Evolutionary conservation across 345 rosid genomes (phyloP).

Genomic region (Mangifera indica): DNA sequence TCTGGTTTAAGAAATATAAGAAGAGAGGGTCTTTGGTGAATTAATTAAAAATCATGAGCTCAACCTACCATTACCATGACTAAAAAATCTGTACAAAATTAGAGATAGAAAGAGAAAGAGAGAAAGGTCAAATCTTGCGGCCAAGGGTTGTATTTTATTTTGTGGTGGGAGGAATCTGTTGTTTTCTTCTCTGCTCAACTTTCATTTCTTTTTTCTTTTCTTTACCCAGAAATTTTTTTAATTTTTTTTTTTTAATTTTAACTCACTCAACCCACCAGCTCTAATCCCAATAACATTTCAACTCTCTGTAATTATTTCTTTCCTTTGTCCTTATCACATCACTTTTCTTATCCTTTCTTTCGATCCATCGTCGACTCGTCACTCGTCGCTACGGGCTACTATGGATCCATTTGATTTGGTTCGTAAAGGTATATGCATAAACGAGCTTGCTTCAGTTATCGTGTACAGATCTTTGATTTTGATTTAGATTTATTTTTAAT

Average conservation of each 20-base stretch:
- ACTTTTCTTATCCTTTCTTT: constrained; percentile 22
- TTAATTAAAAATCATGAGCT: too few relatives aligned
- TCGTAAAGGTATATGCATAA: constrained; percentile 51
- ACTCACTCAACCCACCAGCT: constrained; percentile 10
- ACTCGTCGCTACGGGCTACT: constrained; percentile 21
- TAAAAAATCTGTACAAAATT: too few relatives aligned
- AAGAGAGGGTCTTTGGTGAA: too few relatives aligned
- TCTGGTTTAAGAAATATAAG: too few relatives aligned
- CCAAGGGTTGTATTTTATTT: too few relatives aligned
- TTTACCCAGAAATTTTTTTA: neutral
- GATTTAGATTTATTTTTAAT: neutral
- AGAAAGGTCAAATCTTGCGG: too few relatives aligned
- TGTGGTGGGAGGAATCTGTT: too few relatives aligned
- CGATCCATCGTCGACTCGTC: neutral
- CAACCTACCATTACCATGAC: too few relatives aligned
- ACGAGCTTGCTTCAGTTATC: neutral
- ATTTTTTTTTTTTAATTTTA: too few relatives aligned
- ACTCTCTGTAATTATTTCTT: neutral
- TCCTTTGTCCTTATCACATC: neutral
- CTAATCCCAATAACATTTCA: constrained; percentile 24
- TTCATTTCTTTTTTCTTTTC: too few relatives aligned
- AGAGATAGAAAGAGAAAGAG: too few relatives aligned
- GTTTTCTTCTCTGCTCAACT: too few relatives aligned
- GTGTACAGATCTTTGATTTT: constrained; percentile 7
- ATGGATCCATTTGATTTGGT: constrained; percentile 76